phyloP scores from a whole-genome alignment of 176 grass and related monocot genomes.

The Avena sativa region DNA sequence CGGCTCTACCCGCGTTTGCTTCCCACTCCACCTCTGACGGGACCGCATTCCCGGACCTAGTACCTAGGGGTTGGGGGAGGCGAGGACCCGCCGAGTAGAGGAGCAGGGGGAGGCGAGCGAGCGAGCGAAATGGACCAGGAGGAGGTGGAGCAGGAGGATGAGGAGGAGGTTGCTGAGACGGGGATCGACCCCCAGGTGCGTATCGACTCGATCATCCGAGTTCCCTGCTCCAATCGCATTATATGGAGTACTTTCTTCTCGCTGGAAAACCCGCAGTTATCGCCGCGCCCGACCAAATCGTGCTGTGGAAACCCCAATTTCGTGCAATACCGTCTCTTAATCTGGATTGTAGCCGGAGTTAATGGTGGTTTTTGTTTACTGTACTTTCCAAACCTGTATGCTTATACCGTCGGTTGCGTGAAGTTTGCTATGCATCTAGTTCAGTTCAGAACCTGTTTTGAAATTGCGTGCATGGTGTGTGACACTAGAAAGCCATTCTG shows the following conservation, averaged over 20 bases:
- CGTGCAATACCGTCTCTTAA: neutral
- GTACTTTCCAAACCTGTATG: neutral
- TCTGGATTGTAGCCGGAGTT: constrained; percentile 11
- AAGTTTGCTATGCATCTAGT: neutral
- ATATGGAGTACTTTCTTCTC: neutral
- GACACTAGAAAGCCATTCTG: neutral
- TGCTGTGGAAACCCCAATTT: neutral
- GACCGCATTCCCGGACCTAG: neutral
- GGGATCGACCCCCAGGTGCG: constrained; percentile 69
- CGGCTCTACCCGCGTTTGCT: neutral
- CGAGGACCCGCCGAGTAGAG: neutral
- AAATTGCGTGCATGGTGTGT: neutral
- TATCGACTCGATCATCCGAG: constrained; percentile 10
- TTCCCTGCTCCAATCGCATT: neutral
- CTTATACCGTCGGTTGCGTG: neutral
- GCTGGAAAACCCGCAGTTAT: neutral
- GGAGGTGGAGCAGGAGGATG: constrained; percentile 44
- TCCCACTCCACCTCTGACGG: neutral
- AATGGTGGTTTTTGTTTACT: neutral
- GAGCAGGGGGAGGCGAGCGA: neutral
- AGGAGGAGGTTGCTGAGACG: constrained; percentile 59
- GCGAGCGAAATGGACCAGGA: constrained; percentile 43
- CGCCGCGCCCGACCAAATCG: constrained; percentile 21
- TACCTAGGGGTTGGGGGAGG: neutral
- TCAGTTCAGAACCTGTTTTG: constrained; percentile 11